These are phyloP conservation scores for Phyllosticta citrichinensis DNA, from an alignment of 2,329 filamentous ascomycete genomes.

Conservation along the genomic window DNA sequence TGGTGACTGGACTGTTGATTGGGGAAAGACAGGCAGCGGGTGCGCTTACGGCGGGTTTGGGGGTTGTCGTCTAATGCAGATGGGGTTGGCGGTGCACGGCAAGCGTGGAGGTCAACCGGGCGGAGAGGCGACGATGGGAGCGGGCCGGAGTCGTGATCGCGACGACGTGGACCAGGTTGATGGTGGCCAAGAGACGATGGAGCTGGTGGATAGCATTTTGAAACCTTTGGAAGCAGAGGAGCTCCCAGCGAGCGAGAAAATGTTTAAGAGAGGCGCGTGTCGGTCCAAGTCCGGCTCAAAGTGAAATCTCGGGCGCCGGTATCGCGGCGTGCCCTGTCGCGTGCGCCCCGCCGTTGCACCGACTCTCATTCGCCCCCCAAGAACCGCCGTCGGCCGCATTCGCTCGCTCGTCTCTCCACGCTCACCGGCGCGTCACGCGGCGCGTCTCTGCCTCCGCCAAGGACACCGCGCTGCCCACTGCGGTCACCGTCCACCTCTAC, in stretches of 20 bases:
- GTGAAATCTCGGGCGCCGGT: neutral
- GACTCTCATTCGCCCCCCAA: neutral
- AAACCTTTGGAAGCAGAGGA: slow-evolving; percentile 6
- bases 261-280: slow-evolving; percentile 1
- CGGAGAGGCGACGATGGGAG: neutral
- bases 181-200: neutral
- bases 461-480: neutral
- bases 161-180: neutral
- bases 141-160: neutral
- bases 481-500: neutral
- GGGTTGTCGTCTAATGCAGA: neutral
- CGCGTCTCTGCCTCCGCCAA: neutral
- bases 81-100: neutral
- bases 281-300: neutral
- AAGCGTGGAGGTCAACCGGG: neutral
- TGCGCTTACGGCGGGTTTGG: neutral
- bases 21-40: neutral
- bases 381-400: neutral
- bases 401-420: neutral
- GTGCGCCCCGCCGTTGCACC: slow-evolving; percentile 1
- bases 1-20: neutral
- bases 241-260: slow-evolving; percentile 4
- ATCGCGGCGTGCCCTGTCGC: neutral
- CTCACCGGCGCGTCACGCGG: neutral
- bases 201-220: slow-evolving; percentile 9